phyloP scores from a whole-genome alignment of 345 rosid genomes.

The Cardiospermum halicacabum region DNA sequence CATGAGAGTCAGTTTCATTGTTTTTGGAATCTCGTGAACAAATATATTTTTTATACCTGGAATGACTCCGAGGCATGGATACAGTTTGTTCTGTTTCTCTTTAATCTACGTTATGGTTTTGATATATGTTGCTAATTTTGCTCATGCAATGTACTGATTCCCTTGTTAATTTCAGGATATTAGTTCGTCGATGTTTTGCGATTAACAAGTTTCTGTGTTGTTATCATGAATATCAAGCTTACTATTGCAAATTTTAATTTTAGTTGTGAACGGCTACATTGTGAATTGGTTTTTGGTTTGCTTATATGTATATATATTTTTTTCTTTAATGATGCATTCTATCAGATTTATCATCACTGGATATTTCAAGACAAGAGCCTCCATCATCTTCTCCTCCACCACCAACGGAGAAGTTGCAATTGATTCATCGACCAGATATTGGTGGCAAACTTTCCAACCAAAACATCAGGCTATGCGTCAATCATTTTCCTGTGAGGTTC shows the following conservation, averaged over 20 bases:
- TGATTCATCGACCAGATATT: constrained; percentile 57
- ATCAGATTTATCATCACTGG: constrained; percentile 15
- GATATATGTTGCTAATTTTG: too few relatives aligned
- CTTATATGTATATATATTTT: background rate
- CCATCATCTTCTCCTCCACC: constrained; percentile 4
- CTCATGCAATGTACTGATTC: too few relatives aligned
- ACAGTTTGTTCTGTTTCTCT: too few relatives aligned
- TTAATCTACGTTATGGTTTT: too few relatives aligned
- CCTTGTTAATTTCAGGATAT: too few relatives aligned
- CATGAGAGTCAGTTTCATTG: too few relatives aligned
- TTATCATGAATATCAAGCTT: too few relatives aligned
- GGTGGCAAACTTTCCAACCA: constrained; percentile 51
- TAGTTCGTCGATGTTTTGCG: too few relatives aligned
- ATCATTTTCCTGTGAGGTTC: constrained; percentile 59
- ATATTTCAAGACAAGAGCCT: constrained; percentile 18
- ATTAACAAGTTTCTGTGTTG: too few relatives aligned
- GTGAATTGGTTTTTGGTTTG: background rate
- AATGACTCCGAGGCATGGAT: too few relatives aligned
- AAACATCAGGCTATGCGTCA: constrained; percentile 42
- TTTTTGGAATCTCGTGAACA: too few relatives aligned
- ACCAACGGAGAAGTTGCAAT: constrained; percentile 13
- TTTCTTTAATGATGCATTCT: constrained; percentile 2
- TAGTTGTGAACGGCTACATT: background rate
- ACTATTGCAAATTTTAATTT: background rate
- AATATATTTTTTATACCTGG: too few relatives aligned